Evolutionary conservation across 169 alveolate genomes (phyloP).

Genomic region (Plasmodium cynomolgi): DNA sequence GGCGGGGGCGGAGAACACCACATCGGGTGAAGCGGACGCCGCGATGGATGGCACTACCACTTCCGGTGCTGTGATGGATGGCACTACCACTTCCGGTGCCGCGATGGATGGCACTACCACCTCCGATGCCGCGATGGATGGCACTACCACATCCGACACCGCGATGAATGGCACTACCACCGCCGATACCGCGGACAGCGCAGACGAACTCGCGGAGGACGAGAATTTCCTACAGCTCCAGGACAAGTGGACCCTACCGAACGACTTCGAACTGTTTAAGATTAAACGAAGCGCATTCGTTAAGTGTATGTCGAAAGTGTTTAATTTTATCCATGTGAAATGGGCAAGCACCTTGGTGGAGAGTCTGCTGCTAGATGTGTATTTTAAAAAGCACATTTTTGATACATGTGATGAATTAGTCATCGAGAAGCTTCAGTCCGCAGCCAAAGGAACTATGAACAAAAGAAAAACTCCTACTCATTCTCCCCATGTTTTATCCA

Average conservation of each 20-base stretch:
- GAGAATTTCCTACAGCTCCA: constrained; percentile 9
- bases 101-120: no score
- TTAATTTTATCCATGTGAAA: constrained; percentile 73
- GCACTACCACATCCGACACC: not conserved
- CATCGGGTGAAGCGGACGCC: not conserved
- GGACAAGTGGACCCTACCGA: constrained; percentile 72
- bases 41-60: not conserved
- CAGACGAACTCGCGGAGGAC: not conserved
- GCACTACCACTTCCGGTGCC: not conserved
- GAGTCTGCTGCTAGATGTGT: constrained; percentile 79
- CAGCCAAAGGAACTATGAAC: constrained; percentile 30
- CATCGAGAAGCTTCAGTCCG: constrained; percentile 61
- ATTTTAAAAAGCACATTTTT: constrained; percentile 75
- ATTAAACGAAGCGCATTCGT: constrained; percentile 79
- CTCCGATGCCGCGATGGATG: not conserved
- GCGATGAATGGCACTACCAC: not conserved
- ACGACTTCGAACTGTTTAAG: constrained; percentile 64
- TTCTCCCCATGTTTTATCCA: constrained; percentile 47
- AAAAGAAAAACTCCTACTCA: constrained; percentile 26
- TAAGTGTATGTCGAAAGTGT: constrained; percentile 77
- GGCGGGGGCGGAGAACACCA: not conserved
- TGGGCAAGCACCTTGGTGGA: constrained; percentile 83
- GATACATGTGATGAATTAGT: constrained; percentile 60
- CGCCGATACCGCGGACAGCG: not conserved
- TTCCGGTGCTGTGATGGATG: no score